phyloP scores from a whole-genome alignment of 2,329 filamentous ascomycete genomes.

The Alternaria ethzedia region DNA sequence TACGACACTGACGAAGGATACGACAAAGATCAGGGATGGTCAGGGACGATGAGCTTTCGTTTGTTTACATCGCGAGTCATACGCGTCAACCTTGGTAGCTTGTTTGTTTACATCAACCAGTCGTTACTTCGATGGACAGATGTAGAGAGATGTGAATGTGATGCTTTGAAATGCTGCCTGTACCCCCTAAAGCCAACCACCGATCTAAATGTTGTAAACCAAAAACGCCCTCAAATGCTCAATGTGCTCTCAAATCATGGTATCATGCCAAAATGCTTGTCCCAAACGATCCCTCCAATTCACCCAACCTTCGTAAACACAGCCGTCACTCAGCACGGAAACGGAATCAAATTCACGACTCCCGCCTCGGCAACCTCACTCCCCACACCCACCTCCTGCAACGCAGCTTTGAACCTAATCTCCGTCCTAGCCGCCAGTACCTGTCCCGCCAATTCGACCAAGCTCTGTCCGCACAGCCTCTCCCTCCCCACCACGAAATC shows the following conservation, averaged over 20 bases:
- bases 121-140: background rate
- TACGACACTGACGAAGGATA: background rate
- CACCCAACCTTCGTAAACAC: background rate
- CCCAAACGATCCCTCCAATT: background rate
- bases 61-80: background rate
- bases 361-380: conserved; percentile 7
- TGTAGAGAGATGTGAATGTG: background rate
- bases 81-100: background rate
- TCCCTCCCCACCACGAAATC: conserved; percentile 18
- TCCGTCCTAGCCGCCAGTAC: conserved; percentile 38
- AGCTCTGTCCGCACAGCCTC: conserved; percentile 21
- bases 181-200: background rate
- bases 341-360: conserved; percentile 5
- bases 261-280: background rate
- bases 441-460: conserved; percentile 37
- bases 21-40: background rate
- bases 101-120: background rate
- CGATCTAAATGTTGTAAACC: background rate
- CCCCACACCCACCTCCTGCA: conserved; percentile 23
- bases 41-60: background rate
- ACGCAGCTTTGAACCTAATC: conserved; percentile 27
- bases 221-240: background rate
- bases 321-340: background rate
- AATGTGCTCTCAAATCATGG: background rate
- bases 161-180: background rate